Evolutionary conservation across 1,139 yeast species (phyloP), one percentile per base, ranked within the genome.

Genomic region (Hyphopichia burtonii): DNA sequence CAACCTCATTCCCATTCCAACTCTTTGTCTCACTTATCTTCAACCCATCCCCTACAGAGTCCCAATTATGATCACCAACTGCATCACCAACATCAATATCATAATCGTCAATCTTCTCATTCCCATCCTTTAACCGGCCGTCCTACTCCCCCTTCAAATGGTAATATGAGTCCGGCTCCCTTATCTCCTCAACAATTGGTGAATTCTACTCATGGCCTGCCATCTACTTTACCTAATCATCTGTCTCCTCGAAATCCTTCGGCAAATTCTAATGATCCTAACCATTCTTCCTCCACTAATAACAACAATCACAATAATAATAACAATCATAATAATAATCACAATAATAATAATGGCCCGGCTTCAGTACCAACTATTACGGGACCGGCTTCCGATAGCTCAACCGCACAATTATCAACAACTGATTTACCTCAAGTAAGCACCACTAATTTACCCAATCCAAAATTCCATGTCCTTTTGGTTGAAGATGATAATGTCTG

Each of bases 401-500:
- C 38, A 6, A 33, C 44, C n/a, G 19, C 41, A 16, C 47, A 33
- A 18, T 30, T 38, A 14, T 25, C 39, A 4, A 28, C 44, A 9
- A 30, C 45, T 5, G 39, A 32, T 28, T 31, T 33, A 9, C 43
- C 47, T 5, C 45, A 47, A 17, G 53, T 59, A 8, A 50, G 58
- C 31, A 64, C 70, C 25, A 68, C 73, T 15, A 62, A 57, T 45
- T 51, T 68, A 28, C 60, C 67, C 2, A 68, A 69, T 46, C 73
- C 76, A 3, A 71, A 71, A 51, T 83, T 82, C 63, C 90, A 81
- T 58, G 96, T 87, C 1, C 65, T 89, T 36, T 65, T 89, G 19
- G 96, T 89, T 5, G 96, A 89, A 61, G 96, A 89, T 63, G 96
- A 89, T 58, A 81, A 82, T 38, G 90, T 87, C 31, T 86, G 94